Evolutionary conservation across 164 flowering plant species (phyloP), one percentile per base, ranked within the genome.

Genomic region (Vitis rotundifolia): DNA sequence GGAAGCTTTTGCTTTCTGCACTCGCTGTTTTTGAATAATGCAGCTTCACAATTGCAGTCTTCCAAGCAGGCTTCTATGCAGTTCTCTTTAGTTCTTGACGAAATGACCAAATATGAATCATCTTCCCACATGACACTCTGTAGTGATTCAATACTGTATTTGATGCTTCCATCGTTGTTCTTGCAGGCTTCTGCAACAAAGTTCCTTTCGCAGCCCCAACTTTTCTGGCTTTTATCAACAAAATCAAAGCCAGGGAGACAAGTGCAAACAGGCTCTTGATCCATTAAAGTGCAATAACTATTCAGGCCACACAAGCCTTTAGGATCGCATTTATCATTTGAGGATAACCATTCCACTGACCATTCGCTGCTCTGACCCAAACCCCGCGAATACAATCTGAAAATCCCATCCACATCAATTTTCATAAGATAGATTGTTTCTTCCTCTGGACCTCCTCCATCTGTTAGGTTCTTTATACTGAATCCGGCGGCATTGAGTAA

Each of bases 31-130:
- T 53, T 48, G 49, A 59, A 72, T 3, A 72, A 9, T 0, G 82
- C 80, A 8, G 77, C 84, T n/a, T 67, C 78, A 58, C 85, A 81
- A 51, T 66, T 74, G 47, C 84, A 74, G 37, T 82, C 79, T 3
- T 74, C 64, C 63, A 61, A 53, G 49, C 83, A 80, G 9, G 68
- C 66, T 12, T 59, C 5, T 29, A 13, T 28, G 15, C 83, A 80
- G 13, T 58, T 69, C 7, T 74, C 76, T 72, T 49, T 47, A 0
- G 10, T 19, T 5, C 0, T 14, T 13, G 15, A 18, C 1, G 15
- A 12, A 19, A 71, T 7, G 61, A 8, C 28, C 13, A 19, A 47
- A 63, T 74, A 76, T 10, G 73, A n/a, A 59, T 18, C 15, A 54
- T 68, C 56, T 12, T 61, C 83, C 81, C 84, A 81, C 2, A 1